These are phyloP conservation scores for Lactifluus echinatus DNA, from an alignment of 768 basidiomycete genomes.

Conservation along the genomic window DNA sequence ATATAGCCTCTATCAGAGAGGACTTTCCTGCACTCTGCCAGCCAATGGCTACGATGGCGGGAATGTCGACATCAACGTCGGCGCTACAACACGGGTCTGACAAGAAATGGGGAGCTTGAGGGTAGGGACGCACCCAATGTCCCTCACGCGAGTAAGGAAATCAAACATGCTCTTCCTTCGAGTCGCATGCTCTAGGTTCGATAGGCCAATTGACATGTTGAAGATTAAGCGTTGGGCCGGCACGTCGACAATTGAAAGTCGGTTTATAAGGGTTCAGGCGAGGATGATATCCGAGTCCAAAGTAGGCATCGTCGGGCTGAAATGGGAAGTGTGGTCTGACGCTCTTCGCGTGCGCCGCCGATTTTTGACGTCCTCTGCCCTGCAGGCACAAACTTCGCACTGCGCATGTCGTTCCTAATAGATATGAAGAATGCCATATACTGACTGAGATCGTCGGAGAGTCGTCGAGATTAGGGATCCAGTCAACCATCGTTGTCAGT, in stretches of 20 bases:
- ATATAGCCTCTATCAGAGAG: conserved; percentile 69
- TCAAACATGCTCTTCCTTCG: conserved; percentile 43
- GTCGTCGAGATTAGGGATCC: background rate
- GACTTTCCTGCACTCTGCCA: conserved; percentile 71
- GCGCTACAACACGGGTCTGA: conserved; percentile 33
- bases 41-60: conserved; percentile 56
- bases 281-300: background rate
- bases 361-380: too few relatives aligned
- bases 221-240: background rate
- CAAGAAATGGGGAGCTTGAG: conserved; percentile 5
- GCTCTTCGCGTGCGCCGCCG: background rate
- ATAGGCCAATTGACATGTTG: conserved; percentile 40
- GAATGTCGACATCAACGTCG: conserved; percentile 46
- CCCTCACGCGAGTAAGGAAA: conserved; percentile 48
- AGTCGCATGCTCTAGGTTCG: conserved; percentile 35
- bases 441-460: background rate
- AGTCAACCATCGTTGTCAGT: background rate
- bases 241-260: background rate
- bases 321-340: background rate
- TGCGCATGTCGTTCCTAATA: background rate
- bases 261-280: background rate
- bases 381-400: background rate
- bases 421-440: background rate
- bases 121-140: conserved; percentile 41
- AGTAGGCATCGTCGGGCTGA: background rate